Percentiles rank a stretch among this genome's conserved stretches.
phyloP scores from a whole-genome alignment of 495 filamentous ascomycete species.

The Podospora pseudopauciseta region DNA sequence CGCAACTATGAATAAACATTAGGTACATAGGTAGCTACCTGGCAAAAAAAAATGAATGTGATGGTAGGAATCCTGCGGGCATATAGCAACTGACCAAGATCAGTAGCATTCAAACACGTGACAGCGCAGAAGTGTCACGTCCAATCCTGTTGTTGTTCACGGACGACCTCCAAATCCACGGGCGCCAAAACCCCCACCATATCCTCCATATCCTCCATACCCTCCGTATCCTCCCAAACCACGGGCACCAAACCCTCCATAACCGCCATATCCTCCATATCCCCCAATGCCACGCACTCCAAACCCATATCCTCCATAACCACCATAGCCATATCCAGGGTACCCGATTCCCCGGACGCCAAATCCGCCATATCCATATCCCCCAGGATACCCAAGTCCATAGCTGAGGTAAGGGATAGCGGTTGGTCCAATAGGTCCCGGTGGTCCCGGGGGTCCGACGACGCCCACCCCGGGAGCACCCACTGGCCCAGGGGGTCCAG shows the following conservation, averaged over 20 bases:
- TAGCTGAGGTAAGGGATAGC: slow-evolving; percentile 1
- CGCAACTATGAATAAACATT: not conserved
- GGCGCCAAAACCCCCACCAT: not conserved
- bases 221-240: not conserved
- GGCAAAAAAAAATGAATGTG: not conserved
- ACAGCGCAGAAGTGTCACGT: too few species aligned
- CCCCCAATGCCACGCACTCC: not conserved
- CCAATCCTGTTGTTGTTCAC: too few species aligned
- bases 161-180: not conserved
- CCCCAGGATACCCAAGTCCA: not conserved
- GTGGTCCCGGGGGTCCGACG: not conserved
- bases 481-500: not conserved
- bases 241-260: slow-evolving; percentile 1
- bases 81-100: too few species aligned
- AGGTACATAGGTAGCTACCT: not conserved
- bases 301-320: slow-evolving; percentile 4
- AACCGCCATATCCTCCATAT: slow-evolving; percentile 1
- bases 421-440: not conserved
- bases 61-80: too few species aligned
- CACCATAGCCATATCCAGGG: slow-evolving; percentile 2
- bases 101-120: too few species aligned
- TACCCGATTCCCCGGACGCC: not conserved
- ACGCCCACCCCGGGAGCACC: not conserved
- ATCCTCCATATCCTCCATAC: not conserved
- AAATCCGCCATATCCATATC: not conserved